Base-by-base conservation (phyloP, 2,329 filamentous ascomycete species). In the Tolypocladium ophioglossoides region DNA sequence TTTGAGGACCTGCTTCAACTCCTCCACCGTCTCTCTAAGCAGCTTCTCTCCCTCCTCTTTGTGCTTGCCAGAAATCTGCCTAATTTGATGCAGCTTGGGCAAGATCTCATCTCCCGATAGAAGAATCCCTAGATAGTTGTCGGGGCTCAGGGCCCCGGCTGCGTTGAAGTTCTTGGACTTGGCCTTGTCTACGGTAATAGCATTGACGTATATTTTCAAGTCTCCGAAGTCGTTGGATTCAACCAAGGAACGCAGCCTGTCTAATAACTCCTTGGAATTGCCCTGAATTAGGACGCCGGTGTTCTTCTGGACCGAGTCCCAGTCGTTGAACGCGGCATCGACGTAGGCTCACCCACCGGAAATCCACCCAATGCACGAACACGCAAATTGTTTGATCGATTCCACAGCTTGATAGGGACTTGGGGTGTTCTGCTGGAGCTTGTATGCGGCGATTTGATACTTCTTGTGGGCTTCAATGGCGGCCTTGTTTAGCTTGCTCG, bases 241-340 rank as follows among this genome's bases (percentile, higher is more conserved):
- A 11, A 79, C 77, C 0, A 84, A 81, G 1, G 77, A 74, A 69
- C 81, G 82, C 52, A 84, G 75, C 66, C 82, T 80, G 52, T 82
- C 72, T 63, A 85, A 85, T 0, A 89, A 68, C 61, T 88, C 81
- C 51, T 74, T 72, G 16, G 81, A 70, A 61, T 89, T 85, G 18
- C 85, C 86, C 57, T 81, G 72, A 72, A 86, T 89, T 50, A 91
- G 70, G 0, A 77, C 69, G 54, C 87, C 83, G 49, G 78, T 76
- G 68, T 91, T 91, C 64, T 86, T 74, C 72, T 89, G 79, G 34
- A 91, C 76, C 35, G 77, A 80, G 50, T 90, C 86, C 46, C 88
- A 73, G 60, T 90, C 86, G 27, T 85, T 74, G 69, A 91, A 91
- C 0, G 80, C 81, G 1, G 75, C 70, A 63, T 91, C 85, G 50